phyloP scores from a whole-genome alignment of 331 rosid species.

The Quercus lobata region DNA sequence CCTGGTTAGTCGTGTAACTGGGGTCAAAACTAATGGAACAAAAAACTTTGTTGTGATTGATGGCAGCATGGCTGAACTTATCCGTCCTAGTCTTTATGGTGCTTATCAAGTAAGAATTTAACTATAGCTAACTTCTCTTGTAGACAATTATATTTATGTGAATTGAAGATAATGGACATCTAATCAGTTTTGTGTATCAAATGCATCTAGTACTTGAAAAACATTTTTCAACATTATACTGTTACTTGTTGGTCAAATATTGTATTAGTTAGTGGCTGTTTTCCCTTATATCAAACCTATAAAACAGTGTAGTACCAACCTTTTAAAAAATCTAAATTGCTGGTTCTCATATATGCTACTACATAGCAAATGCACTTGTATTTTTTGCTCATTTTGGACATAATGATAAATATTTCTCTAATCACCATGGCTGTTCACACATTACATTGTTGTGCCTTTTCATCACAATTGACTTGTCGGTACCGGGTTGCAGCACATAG shows the following conservation, averaged over 20 bases:
- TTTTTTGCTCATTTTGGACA: not conserved
- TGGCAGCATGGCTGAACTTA: conserved; percentile 99
- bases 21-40: conserved; percentile 94
- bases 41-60: conserved; percentile 88
- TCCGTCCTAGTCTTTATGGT: conserved; percentile 96
- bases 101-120: conserved; percentile 79
- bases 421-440: not conserved
- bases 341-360: not conserved
- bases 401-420: not conserved
- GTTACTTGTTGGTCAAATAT: not conserved
- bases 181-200: not conserved
- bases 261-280: not conserved
- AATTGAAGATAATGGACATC: not conserved
- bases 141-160: not conserved
- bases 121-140: not conserved
- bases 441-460: not conserved
- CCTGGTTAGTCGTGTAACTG: conserved; percentile 88
- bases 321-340: not conserved
- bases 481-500: conserved; percentile 72
- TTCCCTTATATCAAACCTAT: not conserved
- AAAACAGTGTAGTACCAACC: not conserved
- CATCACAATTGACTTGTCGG: not conserved
- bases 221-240: not conserved
- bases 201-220: not conserved
- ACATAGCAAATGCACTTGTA: not conserved